These are phyloP conservation scores for Orobanche coerulescens DNA, from an alignment of 257 asterid genomes.

Conservation along the genomic window DNA sequence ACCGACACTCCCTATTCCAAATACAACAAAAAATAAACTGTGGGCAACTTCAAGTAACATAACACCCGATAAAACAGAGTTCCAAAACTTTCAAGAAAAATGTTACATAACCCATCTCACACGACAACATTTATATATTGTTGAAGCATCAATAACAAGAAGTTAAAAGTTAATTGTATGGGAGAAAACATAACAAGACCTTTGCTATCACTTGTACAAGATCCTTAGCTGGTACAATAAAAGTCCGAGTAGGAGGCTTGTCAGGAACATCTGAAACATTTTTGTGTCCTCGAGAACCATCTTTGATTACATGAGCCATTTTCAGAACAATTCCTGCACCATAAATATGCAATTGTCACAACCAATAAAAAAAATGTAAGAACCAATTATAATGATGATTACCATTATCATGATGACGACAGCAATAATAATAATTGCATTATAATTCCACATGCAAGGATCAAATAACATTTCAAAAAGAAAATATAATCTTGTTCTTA, in stretches of 20 bases:
- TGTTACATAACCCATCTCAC: conserved; percentile 7
- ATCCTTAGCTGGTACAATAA: conserved; percentile 69
- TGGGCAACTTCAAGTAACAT: neutral
- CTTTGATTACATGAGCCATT: conserved; percentile 71
- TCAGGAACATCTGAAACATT: conserved; percentile 34
- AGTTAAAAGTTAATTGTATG: neutral
- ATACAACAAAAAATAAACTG: conserved; percentile 11
- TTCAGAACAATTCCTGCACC: conserved; percentile 76
- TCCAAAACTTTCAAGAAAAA: neutral
- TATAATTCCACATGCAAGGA: neutral
- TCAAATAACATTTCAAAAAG: neutral
- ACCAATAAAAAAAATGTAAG: neutral
- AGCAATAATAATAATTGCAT: neutral
- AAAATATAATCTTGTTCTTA: conserved; percentile 2
- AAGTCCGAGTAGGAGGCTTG: conserved; percentile 54
- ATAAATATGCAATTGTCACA: neutral
- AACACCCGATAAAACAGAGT: conserved; percentile 1
- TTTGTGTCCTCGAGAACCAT: conserved; percentile 60
- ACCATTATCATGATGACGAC: neutral
- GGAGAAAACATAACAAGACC: conserved; percentile 33
- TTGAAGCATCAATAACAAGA: neutral
- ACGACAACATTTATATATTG: conserved; percentile 10
- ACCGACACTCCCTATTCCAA: conserved; percentile 70
- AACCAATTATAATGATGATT: neutral
- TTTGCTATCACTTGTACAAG: conserved; percentile 91